Base-by-base conservation (phyloP, 495 filamentous ascomycete species). In the Wilcoxina mikolae region DNA sequence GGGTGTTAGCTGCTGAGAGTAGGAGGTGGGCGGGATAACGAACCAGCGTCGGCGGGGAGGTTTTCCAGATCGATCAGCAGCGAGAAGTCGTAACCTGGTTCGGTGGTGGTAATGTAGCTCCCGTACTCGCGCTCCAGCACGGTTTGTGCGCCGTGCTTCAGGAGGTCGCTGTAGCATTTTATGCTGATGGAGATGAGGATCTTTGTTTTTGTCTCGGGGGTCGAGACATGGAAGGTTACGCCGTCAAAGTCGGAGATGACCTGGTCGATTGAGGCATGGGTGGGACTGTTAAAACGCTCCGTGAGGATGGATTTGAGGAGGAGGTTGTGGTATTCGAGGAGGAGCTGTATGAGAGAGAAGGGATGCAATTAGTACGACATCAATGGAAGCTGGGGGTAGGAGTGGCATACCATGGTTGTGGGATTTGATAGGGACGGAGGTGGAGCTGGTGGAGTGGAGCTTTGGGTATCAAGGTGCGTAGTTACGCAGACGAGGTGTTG, bases 291-390 rank as follows among this genome's bases (percentile, higher is more conserved):
- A 72, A 96, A 90, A 59, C 91, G 84, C 73, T 99, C 91, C 55
- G 83, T 93, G 58, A 99, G 81, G 60, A 96, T 79, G 53, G 87
- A 84, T 72, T 95, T 86, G 67, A 99, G 94, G 65, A 96, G 76
- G 54, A 93, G 88, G 71, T 99, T 99, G 68, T 96, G 91, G 68
- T 99, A 99, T 68, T 99, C 91, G 63, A 99, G 81, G 66, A 96
- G 82, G 71, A 98, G 79, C 91, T 66, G 50, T 51, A 25, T n/a
- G n/a, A n/a, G n/a, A n/a, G n/a, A n/a, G n/a, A n/a, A n/a, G n/a
- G n/a, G n/a, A n/a, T n/a, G n/a, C n/a, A n/a, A n/a, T n/a, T n/a
- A n/a, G n/a, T n/a, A n/a, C n/a, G n/a, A n/a, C n/a, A n/a, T n/a
- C n/a, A n/a, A n/a, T n/a, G n/a, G n/a, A n/a, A n/a, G n/a, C n/a